A percentile compares a stretch with the other conserved stretches of the same genome.
These are phyloP conservation scores for Protomyces arabidopsidicola DNA, from an alignment of 1,139 yeast species.

Conservation along the genomic window DNA sequence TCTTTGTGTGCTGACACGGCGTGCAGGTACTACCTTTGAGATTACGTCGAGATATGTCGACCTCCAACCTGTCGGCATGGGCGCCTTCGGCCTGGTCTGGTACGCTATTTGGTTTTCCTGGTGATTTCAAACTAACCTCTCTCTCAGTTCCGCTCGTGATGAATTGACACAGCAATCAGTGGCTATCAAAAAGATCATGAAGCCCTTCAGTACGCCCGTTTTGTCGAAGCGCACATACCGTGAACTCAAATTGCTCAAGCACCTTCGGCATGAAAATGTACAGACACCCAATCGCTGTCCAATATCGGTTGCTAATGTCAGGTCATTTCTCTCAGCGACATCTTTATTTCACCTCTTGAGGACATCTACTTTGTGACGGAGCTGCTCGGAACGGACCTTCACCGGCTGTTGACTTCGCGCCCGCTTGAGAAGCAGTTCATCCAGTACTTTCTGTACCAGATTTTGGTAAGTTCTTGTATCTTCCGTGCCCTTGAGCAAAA, in stretches of 20 bases:
- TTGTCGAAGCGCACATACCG: slow-evolving; percentile 94
- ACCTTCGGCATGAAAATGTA: slow-evolving; percentile 82
- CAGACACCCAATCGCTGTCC: slow-evolving; percentile 37
- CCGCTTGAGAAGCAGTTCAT: slow-evolving; percentile 95
- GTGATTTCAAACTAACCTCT: background rate
- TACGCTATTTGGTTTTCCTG: too few species aligned
- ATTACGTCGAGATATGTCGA: slow-evolving; percentile 70
- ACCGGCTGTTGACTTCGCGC: slow-evolving; percentile 80
- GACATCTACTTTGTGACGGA: slow-evolving; percentile 97
- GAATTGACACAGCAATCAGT: slow-evolving; percentile 86
- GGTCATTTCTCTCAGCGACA: slow-evolving; percentile 78
- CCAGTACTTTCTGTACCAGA: slow-evolving; percentile 92
- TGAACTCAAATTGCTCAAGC: slow-evolving; percentile 87
- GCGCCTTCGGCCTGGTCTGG: slow-evolving; percentile 96
- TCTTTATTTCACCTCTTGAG: slow-evolving; percentile 88
- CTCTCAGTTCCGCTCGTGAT: slow-evolving; percentile 69
- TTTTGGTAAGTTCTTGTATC: slow-evolving; percentile 48
- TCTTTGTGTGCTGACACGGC: background rate
- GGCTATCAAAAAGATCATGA: slow-evolving; percentile 96
- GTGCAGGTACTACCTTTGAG: slow-evolving; percentile 65
- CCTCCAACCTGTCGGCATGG: slow-evolving; percentile 97
- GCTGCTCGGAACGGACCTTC: slow-evolving; percentile 92
- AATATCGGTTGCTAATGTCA: background rate
- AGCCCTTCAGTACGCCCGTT: slow-evolving; percentile 91
- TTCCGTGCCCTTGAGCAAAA: background rate